Percentiles rank a stretch among this genome's conserved stretches.
Conservation (phyloP, 495 filamentous ascomycete species). For the Staphylotrichum longicolle region DNA sequence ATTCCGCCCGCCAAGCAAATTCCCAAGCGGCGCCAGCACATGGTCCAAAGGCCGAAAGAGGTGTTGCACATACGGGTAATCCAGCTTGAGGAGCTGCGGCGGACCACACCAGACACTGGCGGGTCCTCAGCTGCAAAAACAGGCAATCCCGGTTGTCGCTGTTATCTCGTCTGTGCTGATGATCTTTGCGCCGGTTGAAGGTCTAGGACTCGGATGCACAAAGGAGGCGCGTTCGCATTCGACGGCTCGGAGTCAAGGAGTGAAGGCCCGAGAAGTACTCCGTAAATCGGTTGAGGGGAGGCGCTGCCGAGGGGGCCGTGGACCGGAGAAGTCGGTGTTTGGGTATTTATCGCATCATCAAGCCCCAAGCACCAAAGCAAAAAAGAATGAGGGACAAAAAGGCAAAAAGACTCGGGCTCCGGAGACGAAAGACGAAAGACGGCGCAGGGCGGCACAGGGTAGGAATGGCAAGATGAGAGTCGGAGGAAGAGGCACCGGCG, state of each 20-base stretch:
- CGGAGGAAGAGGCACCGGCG: constrained; percentile 18
- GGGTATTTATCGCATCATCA: background rate
- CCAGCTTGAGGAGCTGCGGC: constrained; percentile 27
- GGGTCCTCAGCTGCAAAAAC: constrained; percentile 29
- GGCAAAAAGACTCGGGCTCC: background rate
- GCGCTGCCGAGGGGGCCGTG: background rate
- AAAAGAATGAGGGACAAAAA: background rate
- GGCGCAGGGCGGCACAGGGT: background rate
- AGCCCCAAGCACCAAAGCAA: background rate
- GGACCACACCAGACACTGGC: constrained; percentile 38
- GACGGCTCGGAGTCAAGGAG: no score
- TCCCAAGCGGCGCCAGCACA: no score
- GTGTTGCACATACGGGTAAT: constrained; percentile 32
- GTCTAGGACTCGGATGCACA: background rate
- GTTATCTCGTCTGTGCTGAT: background rate
- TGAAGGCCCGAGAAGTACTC: background rate
- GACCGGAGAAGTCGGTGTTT: background rate
- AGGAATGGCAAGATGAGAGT: background rate
- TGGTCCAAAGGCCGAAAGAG: background rate
- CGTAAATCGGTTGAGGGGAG: background rate
- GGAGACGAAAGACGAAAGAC: background rate
- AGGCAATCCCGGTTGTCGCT: constrained; percentile 10
- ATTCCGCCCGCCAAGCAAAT: background rate
- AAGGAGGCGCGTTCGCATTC: background rate
- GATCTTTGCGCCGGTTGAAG: background rate